phyloP scores from a whole-genome alignment of 1,284 basidiomycete species.

The Cronartium ribicola region DNA sequence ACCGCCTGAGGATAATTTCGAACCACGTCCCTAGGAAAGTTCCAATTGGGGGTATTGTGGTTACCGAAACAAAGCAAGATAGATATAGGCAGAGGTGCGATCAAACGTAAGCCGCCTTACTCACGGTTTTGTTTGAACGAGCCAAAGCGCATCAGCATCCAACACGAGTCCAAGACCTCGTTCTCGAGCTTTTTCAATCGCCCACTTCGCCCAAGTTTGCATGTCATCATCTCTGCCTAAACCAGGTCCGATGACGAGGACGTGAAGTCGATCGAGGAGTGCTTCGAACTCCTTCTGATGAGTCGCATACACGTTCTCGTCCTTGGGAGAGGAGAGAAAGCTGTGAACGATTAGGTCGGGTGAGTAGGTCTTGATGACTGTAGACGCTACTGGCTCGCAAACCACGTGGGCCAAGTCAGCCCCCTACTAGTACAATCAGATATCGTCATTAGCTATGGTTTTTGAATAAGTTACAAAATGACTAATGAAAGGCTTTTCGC shows the following conservation, averaged over 20 bases:
- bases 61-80: not conserved
- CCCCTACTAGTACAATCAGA: conserved; percentile 58
- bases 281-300: conserved; percentile 61
- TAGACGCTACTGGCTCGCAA: conserved; percentile 74
- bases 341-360: conserved; percentile 93
- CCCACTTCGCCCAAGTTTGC: conserved; percentile 17
- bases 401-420: conserved; percentile 94
- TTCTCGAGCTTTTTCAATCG: not conserved
- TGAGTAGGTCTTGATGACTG: conserved; percentile 90
- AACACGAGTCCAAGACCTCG: not conserved
- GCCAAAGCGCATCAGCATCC: conserved; percentile 42
- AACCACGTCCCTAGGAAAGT: not conserved
- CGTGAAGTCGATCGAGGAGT: conserved; percentile 79
- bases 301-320: conserved; percentile 24
- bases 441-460: conserved; percentile 46
- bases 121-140: conserved; percentile 22
- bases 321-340: conserved; percentile 59
- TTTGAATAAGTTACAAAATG: conserved; percentile 35
- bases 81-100: not conserved
- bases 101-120: not conserved
- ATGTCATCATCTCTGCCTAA: conserved; percentile 43
- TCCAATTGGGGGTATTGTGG: not conserved
- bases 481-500: not conserved
- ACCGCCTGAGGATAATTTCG: conserved; percentile 56
- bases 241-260: conserved; percentile 86